phyloP scores from a whole-genome alignment of 352 stramenopile species.

The Phytopythium montanum region DNA sequence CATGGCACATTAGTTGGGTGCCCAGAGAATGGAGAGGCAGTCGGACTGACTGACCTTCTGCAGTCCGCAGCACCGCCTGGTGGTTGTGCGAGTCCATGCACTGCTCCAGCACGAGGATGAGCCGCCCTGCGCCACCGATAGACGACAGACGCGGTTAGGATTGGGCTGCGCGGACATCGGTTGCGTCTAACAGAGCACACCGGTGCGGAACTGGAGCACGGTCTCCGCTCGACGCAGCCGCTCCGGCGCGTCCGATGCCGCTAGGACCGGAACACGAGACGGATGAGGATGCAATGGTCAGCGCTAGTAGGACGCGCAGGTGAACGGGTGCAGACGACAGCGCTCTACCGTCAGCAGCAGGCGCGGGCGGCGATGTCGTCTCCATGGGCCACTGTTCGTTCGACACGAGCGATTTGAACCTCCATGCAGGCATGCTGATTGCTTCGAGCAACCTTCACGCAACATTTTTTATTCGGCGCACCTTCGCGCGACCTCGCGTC shows the following conservation, averaged over 20 bases:
- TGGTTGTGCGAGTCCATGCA: slow-evolving; percentile 86
- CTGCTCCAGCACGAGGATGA: slow-evolving; percentile 78
- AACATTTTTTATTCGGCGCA: too few relatives aligned
- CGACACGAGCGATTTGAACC: too few relatives aligned
- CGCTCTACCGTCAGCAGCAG: too few relatives aligned
- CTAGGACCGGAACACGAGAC: too few relatives aligned
- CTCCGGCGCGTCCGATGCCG: slow-evolving; percentile 30
- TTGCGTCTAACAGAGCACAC: slow-evolving; percentile 5
- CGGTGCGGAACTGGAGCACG: slow-evolving; percentile 56
- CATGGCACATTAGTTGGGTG: slow-evolving; percentile 19
- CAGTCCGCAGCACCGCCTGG: slow-evolving; percentile 89
- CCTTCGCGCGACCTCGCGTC: too few relatives aligned
- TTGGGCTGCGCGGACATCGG: not conserved
- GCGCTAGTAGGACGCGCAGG: too few relatives aligned
- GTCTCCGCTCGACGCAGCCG: slow-evolving; percentile 68
- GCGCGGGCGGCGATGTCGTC: too few relatives aligned
- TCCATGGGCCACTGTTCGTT: too few relatives aligned
- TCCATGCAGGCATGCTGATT: too few relatives aligned
- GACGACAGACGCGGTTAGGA: not conserved
- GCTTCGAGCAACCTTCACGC: too few relatives aligned
- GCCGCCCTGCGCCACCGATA: slow-evolving; percentile 15
- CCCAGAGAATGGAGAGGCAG: not conserved
- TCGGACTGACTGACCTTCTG: slow-evolving; percentile 44
- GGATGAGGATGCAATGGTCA: too few relatives aligned
- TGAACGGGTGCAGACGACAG: too few relatives aligned